Base-by-base conservation (phyloP, 495 filamentous ascomycete genomes). In the Penicillium subrubescens region DNA sequence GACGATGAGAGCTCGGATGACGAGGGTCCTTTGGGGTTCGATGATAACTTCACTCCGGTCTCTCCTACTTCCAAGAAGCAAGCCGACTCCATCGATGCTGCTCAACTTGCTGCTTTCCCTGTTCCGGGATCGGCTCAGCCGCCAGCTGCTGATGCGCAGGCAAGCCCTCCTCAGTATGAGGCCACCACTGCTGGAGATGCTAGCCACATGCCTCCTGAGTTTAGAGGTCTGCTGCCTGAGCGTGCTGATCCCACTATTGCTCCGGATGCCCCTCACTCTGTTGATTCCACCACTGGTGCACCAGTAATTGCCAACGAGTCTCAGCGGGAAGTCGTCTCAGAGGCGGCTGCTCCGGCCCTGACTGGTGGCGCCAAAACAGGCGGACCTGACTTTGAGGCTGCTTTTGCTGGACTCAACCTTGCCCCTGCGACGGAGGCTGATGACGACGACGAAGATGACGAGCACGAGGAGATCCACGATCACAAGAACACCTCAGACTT, bases 21-120 rank as follows among this genome's bases (percentile, higher is more conserved):
- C 67, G 92, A 91, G 44, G 88, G 82, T 50, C 67, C 68, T n/a
- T 54, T 79, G 66, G 91, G 94, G 0, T 99, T 98, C 71, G 94
- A 94, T 60, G 94, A 99, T 72, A 89, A 97, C 69, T 97, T 98
- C 69, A 88, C 91, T 4, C 86, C 91, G 51, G 83, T 83, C 19
- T 90, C 88, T 27, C 89, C 92, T 0, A 54, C 15, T 17, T 43
- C 56, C 8, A 52, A 65, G 27, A 63, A 72, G 15, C 70, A 68
- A 14, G 67, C 46, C 14, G 72, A 76, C 37, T 71, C 74, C 8
- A 76, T 82, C 34, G 79, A 81, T 44, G 70, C 75, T 17, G 65
- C 78, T 54, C 79, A 82, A 57, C 62, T 80, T 37, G 74, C 74
- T 44, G 76, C 79, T 35, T 82, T 82, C 69, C 79, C 79, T 27